These are phyloP conservation scores for Fusarium illudens DNA, from an alignment of 2,329 filamentous ascomycete species.

Conservation along the genomic window DNA sequence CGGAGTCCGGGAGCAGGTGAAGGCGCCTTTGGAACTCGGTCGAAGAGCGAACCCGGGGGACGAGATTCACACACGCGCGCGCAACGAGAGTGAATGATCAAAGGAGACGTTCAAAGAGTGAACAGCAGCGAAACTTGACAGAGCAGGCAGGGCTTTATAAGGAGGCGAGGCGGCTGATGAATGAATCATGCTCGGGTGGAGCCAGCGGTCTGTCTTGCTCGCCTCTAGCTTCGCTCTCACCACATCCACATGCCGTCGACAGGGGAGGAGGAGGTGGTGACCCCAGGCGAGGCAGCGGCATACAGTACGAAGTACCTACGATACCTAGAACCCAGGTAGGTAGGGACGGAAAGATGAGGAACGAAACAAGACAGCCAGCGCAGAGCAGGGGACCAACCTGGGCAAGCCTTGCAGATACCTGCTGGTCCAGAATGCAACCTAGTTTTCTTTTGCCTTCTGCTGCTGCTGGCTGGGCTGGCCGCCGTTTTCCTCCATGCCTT, in stretches of 20 bases:
- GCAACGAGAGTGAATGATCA: constrained; percentile 27
- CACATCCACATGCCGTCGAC: constrained; percentile 30
- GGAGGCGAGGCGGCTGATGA: constrained; percentile 42
- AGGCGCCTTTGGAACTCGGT: constrained; percentile 19
- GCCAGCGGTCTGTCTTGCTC: constrained; percentile 37
- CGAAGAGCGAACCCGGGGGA: constrained; percentile 12
- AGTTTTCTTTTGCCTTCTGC: constrained; percentile 6
- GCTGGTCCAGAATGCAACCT: constrained; percentile 8
- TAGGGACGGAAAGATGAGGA: constrained; percentile 13
- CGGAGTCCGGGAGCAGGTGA: constrained; percentile 20
- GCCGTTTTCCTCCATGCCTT: constrained; percentile 1
- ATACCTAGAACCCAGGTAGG: neutral
- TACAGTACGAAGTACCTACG: constrained; percentile 30
- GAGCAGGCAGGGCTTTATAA: constrained; percentile 37
- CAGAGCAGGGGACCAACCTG: neutral
- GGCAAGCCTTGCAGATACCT: constrained; percentile 7
- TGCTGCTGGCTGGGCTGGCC: neutral
- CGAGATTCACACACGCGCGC: constrained; percentile 16
- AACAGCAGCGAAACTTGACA: neutral
- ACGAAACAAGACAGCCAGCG: neutral
- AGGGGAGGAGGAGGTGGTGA: constrained; percentile 26
- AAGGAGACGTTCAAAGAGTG: constrained; percentile 23
- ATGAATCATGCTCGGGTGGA: constrained; percentile 45
- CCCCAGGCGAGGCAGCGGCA: constrained; percentile 14
- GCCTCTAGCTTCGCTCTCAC: constrained; percentile 38